Evolutionary conservation across 805 yeast genomes (phyloP).

Genomic region (Schwanniomyces pseudopolymorphus): DNA sequence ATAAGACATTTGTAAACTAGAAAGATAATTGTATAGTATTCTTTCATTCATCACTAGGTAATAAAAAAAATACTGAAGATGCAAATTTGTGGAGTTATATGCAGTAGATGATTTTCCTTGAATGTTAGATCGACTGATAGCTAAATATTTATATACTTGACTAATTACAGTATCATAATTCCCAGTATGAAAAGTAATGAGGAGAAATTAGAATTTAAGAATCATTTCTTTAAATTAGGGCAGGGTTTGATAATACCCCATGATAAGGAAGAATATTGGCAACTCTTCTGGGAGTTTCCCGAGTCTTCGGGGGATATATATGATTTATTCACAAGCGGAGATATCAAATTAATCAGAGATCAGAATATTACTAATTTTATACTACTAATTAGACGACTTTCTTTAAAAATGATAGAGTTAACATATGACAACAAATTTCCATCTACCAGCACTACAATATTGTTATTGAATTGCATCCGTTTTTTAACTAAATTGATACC

Average conservation of each 20-base stretch:
- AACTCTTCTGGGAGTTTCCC: conserved; percentile 36
- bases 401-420: conserved; percentile 19
- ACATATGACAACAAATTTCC: conserved; percentile 6
- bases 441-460: conserved; percentile 19
- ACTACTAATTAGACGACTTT: conserved; percentile 42
- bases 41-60: not conserved
- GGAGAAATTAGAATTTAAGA: conserved; percentile 59
- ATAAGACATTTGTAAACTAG: not conserved
- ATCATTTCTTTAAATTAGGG: conserved; percentile 59
- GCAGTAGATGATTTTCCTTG: not conserved
- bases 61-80: not conserved
- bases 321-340: conserved; percentile 53
- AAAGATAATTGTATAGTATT: not conserved
- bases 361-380: conserved; percentile 58
- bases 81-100: not conserved
- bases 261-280: conserved; percentile 29
- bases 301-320: conserved; percentile 56
- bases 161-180: not conserved
- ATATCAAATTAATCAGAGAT: conserved; percentile 59
- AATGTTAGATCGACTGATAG: not conserved
- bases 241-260: conserved; percentile 39
- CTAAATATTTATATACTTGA: not conserved
- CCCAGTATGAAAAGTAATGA: conserved; percentile 71
- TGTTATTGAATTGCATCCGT: conserved; percentile 61
- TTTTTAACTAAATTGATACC: conserved; percentile 67